A percentile compares a stretch with the other conserved stretches of the same genome.
Evolutionary conservation across 768 basidiomycete species (phyloP).

Genomic region (Boletus insuetus): DNA sequence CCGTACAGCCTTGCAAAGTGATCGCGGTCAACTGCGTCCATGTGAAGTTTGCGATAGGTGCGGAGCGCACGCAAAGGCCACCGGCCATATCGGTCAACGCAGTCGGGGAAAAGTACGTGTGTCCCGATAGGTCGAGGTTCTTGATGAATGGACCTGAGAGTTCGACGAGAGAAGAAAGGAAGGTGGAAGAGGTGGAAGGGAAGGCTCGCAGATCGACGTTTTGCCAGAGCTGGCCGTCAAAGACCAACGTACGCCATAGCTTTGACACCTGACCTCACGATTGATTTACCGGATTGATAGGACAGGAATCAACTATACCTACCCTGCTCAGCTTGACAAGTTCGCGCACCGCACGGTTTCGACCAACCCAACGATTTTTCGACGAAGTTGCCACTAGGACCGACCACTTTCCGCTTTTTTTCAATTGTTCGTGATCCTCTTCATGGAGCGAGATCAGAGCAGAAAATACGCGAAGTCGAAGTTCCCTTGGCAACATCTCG

Average conservation of each 20-base stretch:
- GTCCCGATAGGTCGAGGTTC: slow-evolving; percentile 61
- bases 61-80: slow-evolving; percentile 46
- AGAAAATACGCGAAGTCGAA: slow-evolving; percentile 58
- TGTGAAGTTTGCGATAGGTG: slow-evolving; percentile 28
- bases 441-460: slow-evolving; percentile 57
- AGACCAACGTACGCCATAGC: slow-evolving; percentile 68
- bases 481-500: slow-evolving; percentile 66
- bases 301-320: slow-evolving; percentile 32
- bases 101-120: slow-evolving; percentile 47
- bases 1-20: slow-evolving; percentile 70
- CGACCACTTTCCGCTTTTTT: slow-evolving; percentile 55
- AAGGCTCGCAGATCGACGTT: slow-evolving; percentile 62
- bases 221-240: slow-evolving; percentile 87
- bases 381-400: slow-evolving; percentile 57
- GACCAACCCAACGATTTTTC: slow-evolving; percentile 71
- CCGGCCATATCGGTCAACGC: slow-evolving; percentile 53
- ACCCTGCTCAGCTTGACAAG: slow-evolving; percentile 79
- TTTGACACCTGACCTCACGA: slow-evolving; percentile 61
- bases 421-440: slow-evolving; percentile 48
- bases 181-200: slow-evolving; percentile 48
- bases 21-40: slow-evolving; percentile 69
- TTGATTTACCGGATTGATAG: slow-evolving; percentile 13
- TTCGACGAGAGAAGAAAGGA: slow-evolving; percentile 52
- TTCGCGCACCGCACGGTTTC: slow-evolving; percentile 70
- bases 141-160: slow-evolving; percentile 64